Evolutionary conservation across 306 rosid genomes (phyloP).

Genomic region (Corylus americana): DNA sequence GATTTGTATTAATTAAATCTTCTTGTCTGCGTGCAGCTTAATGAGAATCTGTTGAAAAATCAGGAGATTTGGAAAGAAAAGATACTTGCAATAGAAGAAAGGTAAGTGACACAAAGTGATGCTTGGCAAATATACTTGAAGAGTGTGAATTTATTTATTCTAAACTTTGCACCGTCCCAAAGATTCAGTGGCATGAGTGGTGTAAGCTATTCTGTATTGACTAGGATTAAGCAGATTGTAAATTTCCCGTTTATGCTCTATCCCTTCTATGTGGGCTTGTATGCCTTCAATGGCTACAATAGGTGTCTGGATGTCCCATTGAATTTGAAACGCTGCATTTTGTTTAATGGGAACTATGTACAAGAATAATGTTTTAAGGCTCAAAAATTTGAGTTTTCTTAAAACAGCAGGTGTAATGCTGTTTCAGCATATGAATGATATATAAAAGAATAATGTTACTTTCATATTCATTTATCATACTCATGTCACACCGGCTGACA

Average conservation of each 20-base stretch:
- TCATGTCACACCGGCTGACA: too few relatives aligned
- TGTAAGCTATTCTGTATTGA: neutral
- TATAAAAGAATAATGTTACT: neutral
- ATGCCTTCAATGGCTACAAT: neutral
- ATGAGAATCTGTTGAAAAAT: conserved; percentile 81
- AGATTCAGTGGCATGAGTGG: neutral
- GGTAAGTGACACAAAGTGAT: conserved; percentile 36
- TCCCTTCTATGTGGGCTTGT: neutral
- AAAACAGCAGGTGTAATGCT: neutral
- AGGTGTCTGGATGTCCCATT: neutral
- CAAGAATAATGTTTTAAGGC: neutral
- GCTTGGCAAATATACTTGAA: neutral
- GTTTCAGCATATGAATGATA: neutral
- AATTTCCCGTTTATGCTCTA: neutral
- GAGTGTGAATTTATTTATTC: conserved; percentile 13
- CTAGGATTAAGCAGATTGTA: neutral
- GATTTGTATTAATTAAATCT: conserved; percentile 17
- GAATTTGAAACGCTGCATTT: too few relatives aligned
- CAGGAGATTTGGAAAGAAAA: conserved; percentile 79
- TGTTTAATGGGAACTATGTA: neutral
- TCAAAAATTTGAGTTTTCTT: neutral
- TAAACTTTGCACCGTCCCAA: neutral
- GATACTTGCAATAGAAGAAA: conserved; percentile 67
- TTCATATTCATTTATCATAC: too few relatives aligned
- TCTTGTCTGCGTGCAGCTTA: conserved; percentile 60